phyloP scores from a whole-genome alignment of 495 filamentous ascomycete genomes.

The Aspergillus funiculosus region DNA sequence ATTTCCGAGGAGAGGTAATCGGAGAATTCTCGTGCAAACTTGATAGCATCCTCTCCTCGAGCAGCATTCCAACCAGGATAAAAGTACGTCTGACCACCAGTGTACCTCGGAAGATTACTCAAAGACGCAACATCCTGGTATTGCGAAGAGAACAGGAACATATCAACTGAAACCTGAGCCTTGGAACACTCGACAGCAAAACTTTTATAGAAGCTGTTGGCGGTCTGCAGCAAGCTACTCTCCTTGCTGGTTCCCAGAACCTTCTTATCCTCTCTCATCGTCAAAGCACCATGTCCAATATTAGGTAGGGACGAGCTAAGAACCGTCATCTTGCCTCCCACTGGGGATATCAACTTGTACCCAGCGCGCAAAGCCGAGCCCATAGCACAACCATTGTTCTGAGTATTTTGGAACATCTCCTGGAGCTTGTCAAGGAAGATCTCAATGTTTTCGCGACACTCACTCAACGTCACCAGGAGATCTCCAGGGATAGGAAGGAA shows the following conservation, averaged over 20 bases:
- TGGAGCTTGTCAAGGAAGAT: slow-evolving; percentile 86
- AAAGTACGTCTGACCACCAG: slow-evolving; percentile 96
- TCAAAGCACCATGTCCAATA: slow-evolving; percentile 79
- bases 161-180: slow-evolving; percentile 96
- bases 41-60: slow-evolving; percentile 88
- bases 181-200: slow-evolving; percentile 99
- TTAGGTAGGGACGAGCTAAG: slow-evolving; percentile 88
- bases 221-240: slow-evolving; percentile 77
- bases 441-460: slow-evolving; percentile 86
- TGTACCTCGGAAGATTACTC: slow-evolving; percentile 91
- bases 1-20: slow-evolving; percentile 94
- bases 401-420: slow-evolving; percentile 92
- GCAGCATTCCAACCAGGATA: slow-evolving; percentile 98
- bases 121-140: slow-evolving; percentile 97
- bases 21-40: slow-evolving; percentile 94
- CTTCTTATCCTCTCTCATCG: slow-evolving; percentile 96
- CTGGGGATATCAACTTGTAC: slow-evolving; percentile 87
- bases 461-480: slow-evolving; percentile 82
- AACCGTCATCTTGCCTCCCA: slow-evolving; percentile 91
- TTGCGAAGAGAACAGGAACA: slow-evolving; percentile 96
- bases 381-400: slow-evolving; percentile 81
- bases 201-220: slow-evolving; percentile 95
- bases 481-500: slow-evolving; percentile 93
- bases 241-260: slow-evolving; percentile 92
- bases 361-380: slow-evolving; percentile 87